These are phyloP conservation scores for Trichoderma sp. DNA, from an alignment of 2,329 filamentous ascomycete species.

Conservation along the genomic window DNA sequence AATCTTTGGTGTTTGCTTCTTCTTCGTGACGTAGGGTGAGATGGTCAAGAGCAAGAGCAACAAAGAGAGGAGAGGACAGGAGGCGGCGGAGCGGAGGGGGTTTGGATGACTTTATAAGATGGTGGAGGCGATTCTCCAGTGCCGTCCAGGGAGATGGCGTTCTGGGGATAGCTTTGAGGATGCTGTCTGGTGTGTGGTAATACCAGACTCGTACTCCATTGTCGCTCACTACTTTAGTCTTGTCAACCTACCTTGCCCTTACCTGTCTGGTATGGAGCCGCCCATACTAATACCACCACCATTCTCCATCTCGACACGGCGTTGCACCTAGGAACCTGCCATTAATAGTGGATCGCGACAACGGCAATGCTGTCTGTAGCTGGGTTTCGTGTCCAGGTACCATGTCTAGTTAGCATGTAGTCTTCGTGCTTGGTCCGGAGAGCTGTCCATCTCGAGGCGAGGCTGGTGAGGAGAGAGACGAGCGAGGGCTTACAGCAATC, in stretches of 20 bases:
- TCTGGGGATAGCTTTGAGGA: slow-evolving; percentile 5
- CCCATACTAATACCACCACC: neutral
- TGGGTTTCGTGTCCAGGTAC: neutral
- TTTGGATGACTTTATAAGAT: slow-evolving; percentile 20
- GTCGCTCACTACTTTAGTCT: neutral
- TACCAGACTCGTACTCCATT: neutral
- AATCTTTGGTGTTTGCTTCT: neutral
- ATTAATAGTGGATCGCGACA: neutral
- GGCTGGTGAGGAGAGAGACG: neutral
- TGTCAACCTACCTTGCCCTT: neutral
- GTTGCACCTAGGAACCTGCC: neutral
- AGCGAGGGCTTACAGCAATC: neutral
- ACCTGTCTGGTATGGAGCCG: slow-evolving; percentile 6
- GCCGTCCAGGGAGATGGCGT: neutral
- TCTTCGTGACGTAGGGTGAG: neutral
- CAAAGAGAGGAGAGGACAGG: neutral
- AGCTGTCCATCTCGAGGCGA: neutral
- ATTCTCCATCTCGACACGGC: neutral
- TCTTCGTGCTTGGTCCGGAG: neutral
- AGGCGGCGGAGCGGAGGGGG: slow-evolving; percentile 12
- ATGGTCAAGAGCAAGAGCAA: neutral
- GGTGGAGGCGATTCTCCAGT: slow-evolving; percentile 20
- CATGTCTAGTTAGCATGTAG: neutral
- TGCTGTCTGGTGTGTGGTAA: neutral
- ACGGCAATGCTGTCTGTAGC: neutral